Conservation (phyloP, 352 stramenopile genomes). For the Globisporangium orthogonon region DNA sequence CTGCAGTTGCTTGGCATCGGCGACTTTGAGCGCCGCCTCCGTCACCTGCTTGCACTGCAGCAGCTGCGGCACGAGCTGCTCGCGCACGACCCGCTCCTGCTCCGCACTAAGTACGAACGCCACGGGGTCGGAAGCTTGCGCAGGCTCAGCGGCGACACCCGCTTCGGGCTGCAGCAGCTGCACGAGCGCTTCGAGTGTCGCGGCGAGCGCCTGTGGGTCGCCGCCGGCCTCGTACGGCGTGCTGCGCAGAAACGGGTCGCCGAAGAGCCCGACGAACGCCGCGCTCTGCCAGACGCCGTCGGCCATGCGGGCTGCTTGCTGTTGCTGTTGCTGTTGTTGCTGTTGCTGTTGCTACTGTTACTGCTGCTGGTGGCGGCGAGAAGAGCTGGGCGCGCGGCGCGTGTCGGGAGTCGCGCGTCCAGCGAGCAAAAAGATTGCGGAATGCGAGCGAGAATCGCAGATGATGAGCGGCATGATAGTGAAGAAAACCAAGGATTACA, state of each 20-base stretch:
- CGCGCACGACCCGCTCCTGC: constrained; percentile 47
- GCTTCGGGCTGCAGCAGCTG: constrained; percentile 30
- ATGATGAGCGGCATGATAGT: too few relatives aligned
- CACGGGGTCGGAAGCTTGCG: constrained; percentile 18
- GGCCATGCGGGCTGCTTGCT: constrained; percentile 3
- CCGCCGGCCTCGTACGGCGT: constrained; percentile 76
- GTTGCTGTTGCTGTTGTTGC: background rate
- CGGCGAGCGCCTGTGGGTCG: constrained; percentile 55
- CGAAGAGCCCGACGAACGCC: constrained; percentile 69
- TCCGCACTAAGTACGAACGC: constrained; percentile 38
- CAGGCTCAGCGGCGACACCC: background rate
- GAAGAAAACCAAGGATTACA: too few relatives aligned
- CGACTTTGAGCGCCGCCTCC: constrained; percentile 50
- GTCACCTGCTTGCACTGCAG: constrained; percentile 41
- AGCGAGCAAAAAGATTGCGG: too few relatives aligned
- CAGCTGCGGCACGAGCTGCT: constrained; percentile 49
- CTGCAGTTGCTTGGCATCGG: constrained; percentile 59
- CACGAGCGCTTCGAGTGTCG: constrained; percentile 31
- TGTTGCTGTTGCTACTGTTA: too few relatives aligned
- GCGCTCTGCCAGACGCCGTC: constrained; percentile 55
- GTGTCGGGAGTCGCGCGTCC: too few relatives aligned
- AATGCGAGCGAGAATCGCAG: too few relatives aligned
- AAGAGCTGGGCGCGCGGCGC: too few relatives aligned
- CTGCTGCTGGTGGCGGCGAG: too few relatives aligned
- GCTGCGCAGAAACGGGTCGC: constrained; percentile 68